These are phyloP conservation scores for Hypoxylon subgilvum DNA, from an alignment of 495 filamentous ascomycete species.

Conservation along the genomic window DNA sequence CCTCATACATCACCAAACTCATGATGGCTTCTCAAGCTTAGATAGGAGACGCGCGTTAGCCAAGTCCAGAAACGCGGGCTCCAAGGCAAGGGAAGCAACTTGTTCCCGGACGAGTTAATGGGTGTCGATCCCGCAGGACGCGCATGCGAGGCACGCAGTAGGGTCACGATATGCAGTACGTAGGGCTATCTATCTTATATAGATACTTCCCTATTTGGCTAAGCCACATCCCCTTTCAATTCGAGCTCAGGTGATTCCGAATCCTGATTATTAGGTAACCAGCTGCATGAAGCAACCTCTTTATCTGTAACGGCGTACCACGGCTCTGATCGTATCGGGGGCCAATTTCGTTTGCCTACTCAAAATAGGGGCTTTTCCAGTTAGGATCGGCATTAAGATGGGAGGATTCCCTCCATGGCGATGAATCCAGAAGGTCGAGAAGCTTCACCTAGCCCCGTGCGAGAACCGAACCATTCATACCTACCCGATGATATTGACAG, in stretches of 20 bases:
- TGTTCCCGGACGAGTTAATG: slow-evolving; percentile 25
- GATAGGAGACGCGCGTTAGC: slow-evolving; percentile 30
- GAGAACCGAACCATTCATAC: slow-evolving; percentile 4
- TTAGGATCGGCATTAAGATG: slow-evolving; percentile 16
- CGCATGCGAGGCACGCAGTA: slow-evolving; percentile 32
- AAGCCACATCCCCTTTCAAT: slow-evolving; percentile 10
- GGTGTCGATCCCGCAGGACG: slow-evolving; percentile 27
- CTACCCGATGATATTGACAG: slow-evolving; percentile 1
- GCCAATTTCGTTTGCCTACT: slow-evolving; percentile 10
- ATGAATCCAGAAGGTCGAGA: slow-evolving; percentile 16
- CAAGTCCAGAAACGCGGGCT: slow-evolving; percentile 21
- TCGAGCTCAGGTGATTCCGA: slow-evolving; percentile 10
- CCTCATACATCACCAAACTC: not conserved
- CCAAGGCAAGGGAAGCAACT: slow-evolving; percentile 15
- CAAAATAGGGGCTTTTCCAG: slow-evolving; percentile 13
- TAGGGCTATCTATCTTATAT: slow-evolving; percentile 33
- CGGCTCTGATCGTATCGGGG: slow-evolving; percentile 10
- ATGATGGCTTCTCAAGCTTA: slow-evolving; percentile 5
- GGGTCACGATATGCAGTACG: slow-evolving; percentile 30
- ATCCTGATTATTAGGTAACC: too few species aligned
- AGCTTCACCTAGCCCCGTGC: slow-evolving; percentile 2
- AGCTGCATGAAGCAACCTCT: slow-evolving; percentile 19
- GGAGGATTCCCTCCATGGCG: not conserved
- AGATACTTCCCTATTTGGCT: slow-evolving; percentile 30
- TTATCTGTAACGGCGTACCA: slow-evolving; percentile 28